Evolutionary conservation across 306 rosid genomes (phyloP).

Genomic region (Vachellia collinsii): DNA sequence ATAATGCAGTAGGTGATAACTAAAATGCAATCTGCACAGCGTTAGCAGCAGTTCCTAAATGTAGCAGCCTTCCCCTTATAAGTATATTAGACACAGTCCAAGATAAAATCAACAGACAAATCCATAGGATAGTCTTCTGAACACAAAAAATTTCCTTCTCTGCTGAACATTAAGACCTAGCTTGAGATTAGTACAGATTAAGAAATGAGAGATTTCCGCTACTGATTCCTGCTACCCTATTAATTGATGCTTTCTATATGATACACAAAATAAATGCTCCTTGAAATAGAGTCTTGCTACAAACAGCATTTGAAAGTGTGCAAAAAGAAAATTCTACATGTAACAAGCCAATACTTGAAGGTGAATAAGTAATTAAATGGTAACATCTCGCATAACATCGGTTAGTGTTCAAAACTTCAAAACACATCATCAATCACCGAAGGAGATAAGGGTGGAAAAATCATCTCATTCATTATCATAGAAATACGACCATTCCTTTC

Average conservation of each 20-base stretch:
- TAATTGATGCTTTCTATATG: background rate
- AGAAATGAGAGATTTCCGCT: background rate
- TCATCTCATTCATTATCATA: background rate
- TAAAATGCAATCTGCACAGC: constrained; percentile 4
- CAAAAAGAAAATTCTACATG: background rate
- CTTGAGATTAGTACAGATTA: constrained; percentile 10
- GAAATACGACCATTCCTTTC: background rate
- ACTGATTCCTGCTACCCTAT: background rate
- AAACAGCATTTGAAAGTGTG: constrained; percentile 8
- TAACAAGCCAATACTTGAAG: constrained; percentile 20
- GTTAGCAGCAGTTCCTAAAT: background rate
- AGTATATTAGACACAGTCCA: background rate
- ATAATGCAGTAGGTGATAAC: background rate
- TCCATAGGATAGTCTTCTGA: constrained; percentile 5
- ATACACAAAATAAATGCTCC: constrained; percentile 10
- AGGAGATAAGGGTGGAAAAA: background rate
- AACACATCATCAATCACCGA: constrained; percentile 6
- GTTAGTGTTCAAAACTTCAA: constrained; percentile 12
- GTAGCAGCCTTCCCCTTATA: background rate
- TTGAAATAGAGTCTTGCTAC: constrained; percentile 4
- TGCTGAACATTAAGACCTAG: background rate
- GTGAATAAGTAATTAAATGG: constrained; percentile 14
- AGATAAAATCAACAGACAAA: background rate
- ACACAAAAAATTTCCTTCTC: background rate
- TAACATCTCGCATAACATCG: background rate